These are phyloP conservation scores for Taphrina flavorubra DNA, from an alignment of 1,139 yeast species.

Conservation along the genomic window DNA sequence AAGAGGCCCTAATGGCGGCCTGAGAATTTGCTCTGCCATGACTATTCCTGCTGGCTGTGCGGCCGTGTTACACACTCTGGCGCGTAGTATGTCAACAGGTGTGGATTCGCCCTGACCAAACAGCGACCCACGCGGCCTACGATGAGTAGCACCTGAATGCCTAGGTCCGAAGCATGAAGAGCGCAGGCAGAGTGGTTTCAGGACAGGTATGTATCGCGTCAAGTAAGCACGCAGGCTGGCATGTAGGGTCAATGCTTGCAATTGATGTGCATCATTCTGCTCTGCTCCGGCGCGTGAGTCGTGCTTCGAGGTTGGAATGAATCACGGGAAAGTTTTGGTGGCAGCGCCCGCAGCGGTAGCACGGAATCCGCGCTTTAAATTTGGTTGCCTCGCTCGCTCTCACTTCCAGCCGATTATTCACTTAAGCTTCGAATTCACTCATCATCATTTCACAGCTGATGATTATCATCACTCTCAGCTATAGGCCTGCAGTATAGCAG, in stretches of 20 bases:
- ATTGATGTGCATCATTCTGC: background rate
- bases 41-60: background rate
- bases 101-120: too few relatives aligned
- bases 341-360: background rate
- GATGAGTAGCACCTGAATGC: background rate
- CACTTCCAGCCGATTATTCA: too few relatives aligned
- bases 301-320: background rate
- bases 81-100: too few relatives aligned
- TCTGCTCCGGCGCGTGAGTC: constrained; percentile 1
- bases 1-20: constrained; percentile 10
- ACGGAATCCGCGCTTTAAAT: constrained; percentile 5
- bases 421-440: too few relatives aligned
- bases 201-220: background rate
- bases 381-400: too few relatives aligned
- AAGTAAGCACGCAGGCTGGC: constrained; percentile 5
- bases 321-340: background rate
- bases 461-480: too few relatives aligned
- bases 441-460: too few relatives aligned
- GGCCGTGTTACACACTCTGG: background rate
- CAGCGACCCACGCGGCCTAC: too few relatives aligned
- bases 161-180: background rate
- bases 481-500: too few relatives aligned
- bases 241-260: background rate
- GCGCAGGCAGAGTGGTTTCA: background rate
- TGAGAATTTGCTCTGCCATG: constrained; percentile 20